These are phyloP conservation scores for Colletotrichum spaethianum DNA, from an alignment of 2,329 filamentous ascomycete genomes.

Conservation along the genomic window DNA sequence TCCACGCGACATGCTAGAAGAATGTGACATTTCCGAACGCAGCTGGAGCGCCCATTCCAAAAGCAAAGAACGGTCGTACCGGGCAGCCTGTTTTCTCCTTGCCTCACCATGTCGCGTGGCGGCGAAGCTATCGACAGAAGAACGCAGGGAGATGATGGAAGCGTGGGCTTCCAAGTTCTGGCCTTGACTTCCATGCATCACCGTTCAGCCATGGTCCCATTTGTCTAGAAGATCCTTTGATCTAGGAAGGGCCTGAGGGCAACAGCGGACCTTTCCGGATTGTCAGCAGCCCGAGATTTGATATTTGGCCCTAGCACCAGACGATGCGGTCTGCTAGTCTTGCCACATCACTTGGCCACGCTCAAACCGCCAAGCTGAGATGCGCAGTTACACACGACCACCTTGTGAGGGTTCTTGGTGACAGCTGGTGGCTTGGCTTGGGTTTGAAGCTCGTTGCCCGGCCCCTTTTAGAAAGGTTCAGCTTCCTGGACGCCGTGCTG, in stretches of 20 bases:
- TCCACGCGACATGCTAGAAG: slow-evolving; percentile 37
- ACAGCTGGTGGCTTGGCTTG: slow-evolving; percentile 31
- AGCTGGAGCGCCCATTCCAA: slow-evolving; percentile 12
- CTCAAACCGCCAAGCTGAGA: slow-evolving; percentile 37
- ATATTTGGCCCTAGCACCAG: background rate
- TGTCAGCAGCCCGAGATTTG: slow-evolving; percentile 2
- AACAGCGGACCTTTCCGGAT: slow-evolving; percentile 24
- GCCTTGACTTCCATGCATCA: slow-evolving; percentile 35
- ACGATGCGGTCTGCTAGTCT: slow-evolving; percentile 14
- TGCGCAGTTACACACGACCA: slow-evolving; percentile 22
- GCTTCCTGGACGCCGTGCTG: background rate
- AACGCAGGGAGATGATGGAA: slow-evolving; percentile 31
- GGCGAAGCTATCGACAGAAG: slow-evolving; percentile 17
- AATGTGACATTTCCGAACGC: slow-evolving; percentile 8
- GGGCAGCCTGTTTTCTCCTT: slow-evolving; percentile 20
- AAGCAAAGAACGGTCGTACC: slow-evolving; percentile 13
- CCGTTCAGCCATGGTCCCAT: slow-evolving; percentile 32
- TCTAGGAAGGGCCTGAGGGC: background rate
- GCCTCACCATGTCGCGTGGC: slow-evolving; percentile 15
- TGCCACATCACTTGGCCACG: slow-evolving; percentile 29
- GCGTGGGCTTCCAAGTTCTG: slow-evolving; percentile 9
- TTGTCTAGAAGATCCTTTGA: background rate
- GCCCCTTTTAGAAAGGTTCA: slow-evolving; percentile 5
- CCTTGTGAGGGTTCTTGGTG: slow-evolving; percentile 3
- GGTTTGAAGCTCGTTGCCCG: slow-evolving; percentile 11